Percentiles rank a stretch among this genome's conserved stretches.
phyloP scores from a whole-genome alignment of 306 rosid genomes.

The Cicer pinnatifidum region DNA sequence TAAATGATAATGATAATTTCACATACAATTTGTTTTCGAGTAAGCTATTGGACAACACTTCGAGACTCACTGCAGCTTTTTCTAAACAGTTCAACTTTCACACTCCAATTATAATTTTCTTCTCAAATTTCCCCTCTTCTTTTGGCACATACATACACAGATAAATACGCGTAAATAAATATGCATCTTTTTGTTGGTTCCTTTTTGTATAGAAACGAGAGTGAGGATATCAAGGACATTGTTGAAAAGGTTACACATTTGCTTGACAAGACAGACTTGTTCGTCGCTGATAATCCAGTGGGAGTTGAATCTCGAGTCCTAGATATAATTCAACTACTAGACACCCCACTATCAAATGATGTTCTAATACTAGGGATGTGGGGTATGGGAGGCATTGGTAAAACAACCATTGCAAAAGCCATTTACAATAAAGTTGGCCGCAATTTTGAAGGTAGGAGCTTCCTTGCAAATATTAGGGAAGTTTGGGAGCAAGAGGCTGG shows the following conservation, averaged over 20 bases:
- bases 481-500: neutral
- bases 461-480: constrained; percentile 4
- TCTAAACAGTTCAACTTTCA: neutral
- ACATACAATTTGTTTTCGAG: too few species aligned
- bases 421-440: neutral
- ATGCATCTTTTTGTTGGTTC: neutral
- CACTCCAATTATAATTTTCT: neutral
- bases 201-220: constrained; percentile 1
- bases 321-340: neutral
- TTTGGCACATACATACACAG: neutral
- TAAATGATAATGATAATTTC: too few species aligned
- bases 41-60: neutral
- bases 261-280: constrained; percentile 32
- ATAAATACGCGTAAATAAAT: neutral
- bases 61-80: neutral
- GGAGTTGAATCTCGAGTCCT: neutral
- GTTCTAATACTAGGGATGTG: constrained; percentile 15
- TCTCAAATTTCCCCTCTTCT: neutral
- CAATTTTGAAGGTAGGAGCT: constrained; percentile 7
- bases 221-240: neutral
- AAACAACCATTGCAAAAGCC: constrained; percentile 10
- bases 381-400: constrained; percentile 36
- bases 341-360: neutral
- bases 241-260: constrained; percentile 3
- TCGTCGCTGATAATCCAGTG: neutral